These are phyloP conservation scores for Lachancea cidri DNA, from an alignment of 805 yeast species.

Conservation along the genomic window DNA sequence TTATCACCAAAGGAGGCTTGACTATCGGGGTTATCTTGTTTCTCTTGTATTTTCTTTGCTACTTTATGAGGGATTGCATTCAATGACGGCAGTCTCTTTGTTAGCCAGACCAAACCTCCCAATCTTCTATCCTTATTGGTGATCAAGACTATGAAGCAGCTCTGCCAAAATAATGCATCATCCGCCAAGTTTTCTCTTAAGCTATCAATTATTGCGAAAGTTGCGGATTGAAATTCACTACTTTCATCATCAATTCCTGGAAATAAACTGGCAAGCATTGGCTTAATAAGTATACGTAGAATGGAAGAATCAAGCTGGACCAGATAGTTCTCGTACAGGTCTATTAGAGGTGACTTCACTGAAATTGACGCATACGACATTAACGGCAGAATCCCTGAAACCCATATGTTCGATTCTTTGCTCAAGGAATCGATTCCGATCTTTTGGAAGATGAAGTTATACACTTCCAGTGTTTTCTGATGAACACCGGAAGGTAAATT, in stretches of 20 bases:
- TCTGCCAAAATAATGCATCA: slow-evolving; percentile 82
- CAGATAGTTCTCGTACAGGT: slow-evolving; percentile 52
- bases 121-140: slow-evolving; percentile 73
- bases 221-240: slow-evolving; percentile 68
- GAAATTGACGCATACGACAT: slow-evolving; percentile 85
- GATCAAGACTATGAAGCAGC: slow-evolving; percentile 67
- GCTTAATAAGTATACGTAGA: slow-evolving; percentile 55
- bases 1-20: slow-evolving; percentile 13
- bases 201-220: slow-evolving; percentile 53
- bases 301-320: slow-evolving; percentile 45
- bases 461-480: slow-evolving; percentile 76
- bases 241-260: slow-evolving; percentile 93
- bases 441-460: slow-evolving; percentile 60
- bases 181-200: slow-evolving; percentile 54
- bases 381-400: slow-evolving; percentile 88
- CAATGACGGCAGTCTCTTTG: slow-evolving; percentile 57
- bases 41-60: slow-evolving; percentile 12
- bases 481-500: slow-evolving; percentile 94
- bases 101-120: slow-evolving; percentile 77
- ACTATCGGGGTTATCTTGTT: slow-evolving; percentile 2
- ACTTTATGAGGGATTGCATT: slow-evolving; percentile 33
- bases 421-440: slow-evolving; percentile 54
- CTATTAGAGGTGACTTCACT: slow-evolving; percentile 73
- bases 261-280: slow-evolving; percentile 66
- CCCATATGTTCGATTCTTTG: slow-evolving; percentile 64